Conservation (phyloP, 805 yeast species). For the Huiozyma naganishii region DNA sequence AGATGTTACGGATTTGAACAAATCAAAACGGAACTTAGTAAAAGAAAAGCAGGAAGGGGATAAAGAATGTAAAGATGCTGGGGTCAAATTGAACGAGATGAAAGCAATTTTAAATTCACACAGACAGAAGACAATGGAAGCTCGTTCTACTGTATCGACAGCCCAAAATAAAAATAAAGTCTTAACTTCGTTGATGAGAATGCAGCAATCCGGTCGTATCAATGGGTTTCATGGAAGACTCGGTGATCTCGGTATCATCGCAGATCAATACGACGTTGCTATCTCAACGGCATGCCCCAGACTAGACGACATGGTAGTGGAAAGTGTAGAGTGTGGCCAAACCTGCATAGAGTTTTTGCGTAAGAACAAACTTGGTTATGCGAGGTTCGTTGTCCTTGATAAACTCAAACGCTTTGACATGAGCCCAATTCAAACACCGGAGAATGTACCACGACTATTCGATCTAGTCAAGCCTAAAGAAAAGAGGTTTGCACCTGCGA, state of each 20-base stretch:
- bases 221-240: conserved; percentile 80
- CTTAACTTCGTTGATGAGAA: conserved; percentile 50
- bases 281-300: conserved; percentile 91
- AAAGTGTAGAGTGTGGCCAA: conserved; percentile 59
- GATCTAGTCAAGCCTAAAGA: conserved; percentile 68
- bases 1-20: conserved; percentile 34
- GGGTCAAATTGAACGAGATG: conserved; percentile 40
- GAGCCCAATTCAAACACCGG: conserved; percentile 56
- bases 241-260: conserved; percentile 89
- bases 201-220: conserved; percentile 73
- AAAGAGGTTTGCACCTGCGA: conserved; percentile 69
- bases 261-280: conserved; percentile 81
- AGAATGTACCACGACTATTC: conserved; percentile 66
- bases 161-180: conserved; percentile 66
- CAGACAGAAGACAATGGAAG: conserved; percentile 58
- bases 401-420: conserved; percentile 58
- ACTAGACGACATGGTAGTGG: conserved; percentile 88
- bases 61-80: conserved; percentile 42
- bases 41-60: conserved; percentile 52
- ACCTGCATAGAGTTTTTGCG: conserved; percentile 75
- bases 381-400: conserved; percentile 71
- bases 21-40: conserved; percentile 37
- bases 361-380: conserved; percentile 76
- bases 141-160: conserved; percentile 45
- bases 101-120: conserved; percentile 40